These are phyloP conservation scores for Ampelocalamus luodianensis DNA, from an alignment of 176 grass and related monocot species.

Conservation along the genomic window DNA sequence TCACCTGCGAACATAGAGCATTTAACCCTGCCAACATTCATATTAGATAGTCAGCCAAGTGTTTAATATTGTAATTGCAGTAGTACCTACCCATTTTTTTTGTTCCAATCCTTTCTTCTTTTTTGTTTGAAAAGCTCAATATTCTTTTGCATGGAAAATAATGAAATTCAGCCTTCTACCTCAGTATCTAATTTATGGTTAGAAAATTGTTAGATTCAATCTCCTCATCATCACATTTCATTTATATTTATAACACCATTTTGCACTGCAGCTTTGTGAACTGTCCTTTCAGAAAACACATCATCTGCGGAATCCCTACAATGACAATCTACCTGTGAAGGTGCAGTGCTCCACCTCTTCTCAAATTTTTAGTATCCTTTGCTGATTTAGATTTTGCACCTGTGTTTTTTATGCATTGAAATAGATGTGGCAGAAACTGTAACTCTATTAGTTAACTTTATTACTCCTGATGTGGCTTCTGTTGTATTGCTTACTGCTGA, in stretches of 20 bases:
- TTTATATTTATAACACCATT: slow-evolving; percentile 35
- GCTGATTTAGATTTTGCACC: neutral
- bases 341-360: slow-evolving; percentile 42
- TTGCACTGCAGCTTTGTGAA: slow-evolving; percentile 73
- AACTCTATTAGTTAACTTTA: neutral
- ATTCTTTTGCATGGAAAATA: neutral
- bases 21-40: neutral
- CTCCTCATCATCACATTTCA: neutral
- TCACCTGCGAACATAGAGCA: neutral
- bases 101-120: neutral
- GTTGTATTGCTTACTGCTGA: neutral
- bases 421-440: neutral
- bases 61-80: neutral
- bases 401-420: neutral
- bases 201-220: neutral
- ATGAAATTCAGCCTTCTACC: neutral
- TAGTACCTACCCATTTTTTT: neutral
- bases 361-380: neutral
- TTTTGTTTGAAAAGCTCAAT: neutral
- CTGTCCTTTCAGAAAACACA: slow-evolving; percentile 85
- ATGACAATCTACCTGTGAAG: slow-evolving; percentile 87
- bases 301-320: slow-evolving; percentile 87
- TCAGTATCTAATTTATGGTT: neutral
- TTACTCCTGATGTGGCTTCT: neutral
- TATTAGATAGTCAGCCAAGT: slow-evolving; percentile 5